Evolutionary conservation across 768 basidiomycete species (phyloP).

Genomic region (Sistotremastrum niveocremeum): DNA sequence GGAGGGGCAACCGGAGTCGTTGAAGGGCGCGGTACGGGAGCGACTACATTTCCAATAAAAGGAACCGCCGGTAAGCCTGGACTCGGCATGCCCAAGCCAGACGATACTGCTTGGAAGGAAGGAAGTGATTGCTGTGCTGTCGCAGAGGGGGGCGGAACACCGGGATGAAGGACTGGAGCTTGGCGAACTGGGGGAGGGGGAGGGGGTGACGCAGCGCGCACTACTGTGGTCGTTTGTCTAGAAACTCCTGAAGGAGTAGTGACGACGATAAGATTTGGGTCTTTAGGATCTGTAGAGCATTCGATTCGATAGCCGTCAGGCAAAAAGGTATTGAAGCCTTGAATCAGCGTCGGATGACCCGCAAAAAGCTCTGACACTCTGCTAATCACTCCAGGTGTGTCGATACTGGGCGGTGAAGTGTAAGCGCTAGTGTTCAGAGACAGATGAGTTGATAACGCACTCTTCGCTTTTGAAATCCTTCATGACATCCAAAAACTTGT

Average conservation of each 20-base stretch:
- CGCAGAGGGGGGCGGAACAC: not conserved
- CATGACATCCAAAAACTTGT: conserved; percentile 92
- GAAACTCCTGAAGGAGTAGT: conserved; percentile 62
- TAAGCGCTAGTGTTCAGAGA: conserved; percentile 3
- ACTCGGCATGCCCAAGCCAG: no score
- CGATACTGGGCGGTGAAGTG: conserved; percentile 48
- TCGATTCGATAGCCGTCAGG: conserved; percentile 92
- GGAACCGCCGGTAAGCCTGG: no score
- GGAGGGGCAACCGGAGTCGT: no score
- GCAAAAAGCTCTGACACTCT: conserved; percentile 89
- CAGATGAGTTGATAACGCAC: conserved; percentile 32
- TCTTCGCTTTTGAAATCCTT: conserved; percentile 97
- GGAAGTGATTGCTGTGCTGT: not conserved
- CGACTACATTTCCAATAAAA: no score
- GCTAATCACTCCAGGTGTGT: conserved; percentile 94
- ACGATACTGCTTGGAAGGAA: not conserved
- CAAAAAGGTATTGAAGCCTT: conserved; percentile 97
- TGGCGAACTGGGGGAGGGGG: conserved; percentile 3
- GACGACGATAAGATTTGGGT: conserved; percentile 56
- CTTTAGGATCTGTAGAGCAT: conserved; percentile 49
- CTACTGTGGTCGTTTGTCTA: conserved; percentile 37
- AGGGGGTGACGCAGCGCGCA: conserved; percentile 1
- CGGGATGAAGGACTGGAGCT: not conserved
- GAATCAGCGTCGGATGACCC: conserved; percentile 81
- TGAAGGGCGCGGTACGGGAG: no score